These are phyloP conservation scores for Phaeoacremonium minimum DNA, from an alignment of 2,329 filamentous ascomycete species.

Conservation along the genomic window DNA sequence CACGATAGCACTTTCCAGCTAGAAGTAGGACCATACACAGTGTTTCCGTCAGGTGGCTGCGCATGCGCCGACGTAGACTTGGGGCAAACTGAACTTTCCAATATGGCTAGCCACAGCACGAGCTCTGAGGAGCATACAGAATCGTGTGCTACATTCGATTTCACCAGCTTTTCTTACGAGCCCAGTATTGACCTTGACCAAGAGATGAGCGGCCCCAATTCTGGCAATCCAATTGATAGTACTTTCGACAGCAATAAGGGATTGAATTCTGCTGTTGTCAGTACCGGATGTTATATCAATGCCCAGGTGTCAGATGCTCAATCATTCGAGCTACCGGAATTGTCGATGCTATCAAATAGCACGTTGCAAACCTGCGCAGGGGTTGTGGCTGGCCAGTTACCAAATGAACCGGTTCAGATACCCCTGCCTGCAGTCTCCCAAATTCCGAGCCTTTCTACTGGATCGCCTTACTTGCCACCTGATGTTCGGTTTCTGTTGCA, in stretches of 20 bases:
- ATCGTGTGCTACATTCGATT: background rate
- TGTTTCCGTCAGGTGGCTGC: background rate
- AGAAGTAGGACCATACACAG: background rate
- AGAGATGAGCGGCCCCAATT: background rate
- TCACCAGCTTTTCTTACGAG: background rate
- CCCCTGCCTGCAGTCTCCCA: background rate
- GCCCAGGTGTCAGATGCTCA: background rate
- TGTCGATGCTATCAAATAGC: background rate
- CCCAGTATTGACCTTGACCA: background rate
- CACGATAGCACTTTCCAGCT: background rate
- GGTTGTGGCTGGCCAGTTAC: background rate
- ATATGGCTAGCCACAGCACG: background rate
- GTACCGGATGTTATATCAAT: background rate
- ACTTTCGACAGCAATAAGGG: background rate
- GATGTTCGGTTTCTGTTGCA: background rate
- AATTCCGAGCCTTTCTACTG: background rate
- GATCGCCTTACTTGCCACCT: background rate
- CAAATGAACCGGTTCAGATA: background rate
- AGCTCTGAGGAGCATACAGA: background rate
- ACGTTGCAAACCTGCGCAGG: background rate
- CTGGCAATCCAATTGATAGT: background rate
- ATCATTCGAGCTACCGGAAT: background rate
- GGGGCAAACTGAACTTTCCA: background rate
- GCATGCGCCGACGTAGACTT: too few species aligned
- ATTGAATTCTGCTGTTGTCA: background rate